Conservation (phyloP, 2,329 filamentous ascomycete genomes). For the Alternaria ethzedia region DNA sequence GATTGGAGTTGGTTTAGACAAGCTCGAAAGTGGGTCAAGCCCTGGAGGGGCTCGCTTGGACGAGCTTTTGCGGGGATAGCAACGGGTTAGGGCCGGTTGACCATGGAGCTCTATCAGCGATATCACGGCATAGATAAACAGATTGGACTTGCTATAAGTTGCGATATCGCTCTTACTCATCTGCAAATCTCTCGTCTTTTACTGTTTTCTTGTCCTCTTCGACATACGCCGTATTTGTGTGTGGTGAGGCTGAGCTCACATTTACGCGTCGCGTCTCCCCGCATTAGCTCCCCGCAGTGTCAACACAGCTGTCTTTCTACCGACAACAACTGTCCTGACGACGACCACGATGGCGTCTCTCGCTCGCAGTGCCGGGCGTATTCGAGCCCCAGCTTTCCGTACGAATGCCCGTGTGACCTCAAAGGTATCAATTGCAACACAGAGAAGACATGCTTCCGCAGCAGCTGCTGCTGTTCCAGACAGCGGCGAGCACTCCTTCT, state of each 20-base stretch:
- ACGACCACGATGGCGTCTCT: constrained; percentile 39
- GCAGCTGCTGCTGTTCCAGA: constrained; percentile 39
- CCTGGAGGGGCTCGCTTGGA: constrained; percentile 16
- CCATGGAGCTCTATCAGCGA: constrained; percentile 12
- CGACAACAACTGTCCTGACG: neutral
- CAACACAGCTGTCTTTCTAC: neutral
- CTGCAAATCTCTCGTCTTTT: no score
- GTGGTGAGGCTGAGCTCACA: neutral
- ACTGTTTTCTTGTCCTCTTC: no score
- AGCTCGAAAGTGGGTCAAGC: constrained; percentile 11
- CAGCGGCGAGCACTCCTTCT: constrained; percentile 57
- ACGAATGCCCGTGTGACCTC: constrained; percentile 22
- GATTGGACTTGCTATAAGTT: constrained; percentile 10
- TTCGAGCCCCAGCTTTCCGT: constrained; percentile 24
- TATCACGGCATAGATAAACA: constrained; percentile 12
- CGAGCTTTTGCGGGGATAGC: constrained; percentile 25
- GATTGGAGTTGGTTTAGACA: constrained; percentile 8
- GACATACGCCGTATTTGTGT: neutral
- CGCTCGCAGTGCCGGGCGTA: constrained; percentile 35
- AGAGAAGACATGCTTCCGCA: constrained; percentile 42
- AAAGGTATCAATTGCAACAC: constrained; percentile 28
- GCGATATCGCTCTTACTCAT: neutral
- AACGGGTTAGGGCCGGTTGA: constrained; percentile 21
- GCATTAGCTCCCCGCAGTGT: neutral
- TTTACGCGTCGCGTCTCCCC: neutral